Base-by-base conservation (phyloP, 1,139 yeast genomes). In the Suhomyces wounanorum region DNA sequence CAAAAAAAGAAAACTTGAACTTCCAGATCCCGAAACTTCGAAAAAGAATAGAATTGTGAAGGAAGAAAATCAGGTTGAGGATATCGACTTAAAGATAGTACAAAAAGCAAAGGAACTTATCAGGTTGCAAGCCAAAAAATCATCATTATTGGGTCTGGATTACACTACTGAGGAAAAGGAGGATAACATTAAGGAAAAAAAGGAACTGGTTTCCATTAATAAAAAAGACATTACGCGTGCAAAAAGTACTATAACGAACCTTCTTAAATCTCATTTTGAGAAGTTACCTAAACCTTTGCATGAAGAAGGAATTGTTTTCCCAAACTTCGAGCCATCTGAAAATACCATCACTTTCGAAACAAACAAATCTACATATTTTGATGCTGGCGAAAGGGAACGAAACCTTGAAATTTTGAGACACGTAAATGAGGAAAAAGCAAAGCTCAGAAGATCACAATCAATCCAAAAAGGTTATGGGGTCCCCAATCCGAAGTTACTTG, bases 1-100 rank as follows among this genome's bases (percentile, higher is more conserved):
- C 47, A 83, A 86, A 59, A 78, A 83, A 52, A 71, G 87, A 13
- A 81, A 79, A 55, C 67, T 87, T 23, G 74, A 71, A 4, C 68
- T 88, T 13, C 84, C 90, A 1, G 76, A 69, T 1, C 85, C 87
- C 0, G 56, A 40, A 11, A 42, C 26, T 23, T 21, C 9, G 5
- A 44, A 47, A 21, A 10, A n/a, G 8, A 33, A n/a, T 25, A 31
- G 33, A n/a, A 21, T 31, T 3, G 9, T 8, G 18, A 10, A 14
- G 13, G 65, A 64, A 35, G 65, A 59, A 5, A 59, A 57, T 30
- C 62, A 57, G 13, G 53, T 57, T 30, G 62, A 57, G 11, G 55
- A 51, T 28, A 26, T 40, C 3, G 55, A 53, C n/a, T 10, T 26
- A 8, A 26, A 45, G 10, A 53, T 53, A 3, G 30, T 43, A 21